Conservation (phyloP, 2,329 filamentous ascomycete species). For the Pseudovirgaria hyperparasitica region DNA sequence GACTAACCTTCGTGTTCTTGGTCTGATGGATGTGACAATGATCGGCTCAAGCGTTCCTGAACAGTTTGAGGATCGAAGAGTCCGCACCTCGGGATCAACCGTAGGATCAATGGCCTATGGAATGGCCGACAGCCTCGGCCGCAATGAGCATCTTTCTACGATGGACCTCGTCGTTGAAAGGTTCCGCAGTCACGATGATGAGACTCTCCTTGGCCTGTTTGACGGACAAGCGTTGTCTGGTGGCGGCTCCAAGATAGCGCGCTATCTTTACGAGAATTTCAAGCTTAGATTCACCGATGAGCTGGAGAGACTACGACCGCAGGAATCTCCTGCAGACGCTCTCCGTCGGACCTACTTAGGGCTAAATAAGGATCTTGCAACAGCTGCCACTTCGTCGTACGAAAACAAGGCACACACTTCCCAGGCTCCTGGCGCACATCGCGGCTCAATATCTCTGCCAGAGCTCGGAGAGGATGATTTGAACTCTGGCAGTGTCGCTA, state of each 20-base stretch:
- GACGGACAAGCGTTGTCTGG: conserved; percentile 83
- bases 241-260: conserved; percentile 89
- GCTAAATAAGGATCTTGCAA: conserved; percentile 89
- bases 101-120: conserved; percentile 88
- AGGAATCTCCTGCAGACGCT: conserved; percentile 72
- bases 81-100: conserved; percentile 89
- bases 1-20: conserved; percentile 71
- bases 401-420: conserved; percentile 49
- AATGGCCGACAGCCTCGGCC: conserved; percentile 91
- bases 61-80: conserved; percentile 85
- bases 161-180: conserved; percentile 90
- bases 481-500: conserved; percentile 80
- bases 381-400: conserved; percentile 64
- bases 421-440: conserved; percentile 42
- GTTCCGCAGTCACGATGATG: conserved; percentile 79
- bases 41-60: conserved; percentile 89
- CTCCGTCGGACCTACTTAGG: conserved; percentile 74
- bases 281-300: conserved; percentile 72
- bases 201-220: conserved; percentile 88
- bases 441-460: conserved; percentile 58
- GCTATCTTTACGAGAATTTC: conserved; percentile 94
- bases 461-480: conserved; percentile 82
- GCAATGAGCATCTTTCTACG: conserved; percentile 87
- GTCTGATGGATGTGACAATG: conserved; percentile 94
- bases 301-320: conserved; percentile 55